Conservation (phyloP, 1,139 yeast genomes). For the Pichia sp. region DNA sequence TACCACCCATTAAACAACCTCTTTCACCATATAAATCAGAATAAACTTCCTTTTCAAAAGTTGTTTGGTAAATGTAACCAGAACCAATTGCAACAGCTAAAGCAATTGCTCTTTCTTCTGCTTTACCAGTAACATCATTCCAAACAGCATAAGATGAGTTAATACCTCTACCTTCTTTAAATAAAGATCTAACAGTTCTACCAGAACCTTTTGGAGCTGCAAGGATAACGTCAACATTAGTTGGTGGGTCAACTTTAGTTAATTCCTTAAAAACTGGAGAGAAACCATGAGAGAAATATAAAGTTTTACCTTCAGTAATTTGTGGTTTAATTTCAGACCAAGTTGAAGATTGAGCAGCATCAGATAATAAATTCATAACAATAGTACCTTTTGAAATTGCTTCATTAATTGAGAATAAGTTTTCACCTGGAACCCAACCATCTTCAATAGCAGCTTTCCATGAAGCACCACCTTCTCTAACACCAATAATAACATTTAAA, state of each 20-base stretch:
- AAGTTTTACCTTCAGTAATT: slow-evolving; percentile 94
- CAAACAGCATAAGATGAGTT: slow-evolving; percentile 99
- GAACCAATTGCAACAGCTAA: slow-evolving; percentile 99
- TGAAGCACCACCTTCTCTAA: slow-evolving; percentile 96
- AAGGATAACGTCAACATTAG: slow-evolving; percentile 90
- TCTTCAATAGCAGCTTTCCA: slow-evolving; percentile 99
- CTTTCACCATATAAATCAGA: slow-evolving; percentile 99
- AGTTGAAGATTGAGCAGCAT: slow-evolving; percentile 99
- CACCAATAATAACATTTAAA: slow-evolving; percentile 95
- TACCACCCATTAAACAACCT: slow-evolving; percentile 99
- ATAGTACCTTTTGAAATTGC: slow-evolving; percentile 89
- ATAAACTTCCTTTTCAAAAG: slow-evolving; percentile 98
- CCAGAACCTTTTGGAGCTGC: slow-evolving; percentile 99
- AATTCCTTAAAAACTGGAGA: slow-evolving; percentile 98
- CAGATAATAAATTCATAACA: slow-evolving; percentile 96
- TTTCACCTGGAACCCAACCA: slow-evolving; percentile 99
- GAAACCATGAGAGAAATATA: slow-evolving; percentile 99
- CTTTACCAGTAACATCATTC: slow-evolving; percentile 99
- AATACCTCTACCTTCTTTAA: slow-evolving; percentile 99
- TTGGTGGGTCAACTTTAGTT: slow-evolving; percentile 94
- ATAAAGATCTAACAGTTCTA: slow-evolving; percentile 97
- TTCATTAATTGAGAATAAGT: slow-evolving; percentile 89
- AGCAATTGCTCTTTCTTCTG: slow-evolving; percentile 98
- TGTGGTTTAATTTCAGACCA: slow-evolving; percentile 84
- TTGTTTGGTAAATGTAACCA: slow-evolving; percentile 99